A percentile compares a stretch with the other conserved stretches of the same genome.
Conservation (phyloP, 139 green algal species). For the Zygnema cylindricum region DNA sequence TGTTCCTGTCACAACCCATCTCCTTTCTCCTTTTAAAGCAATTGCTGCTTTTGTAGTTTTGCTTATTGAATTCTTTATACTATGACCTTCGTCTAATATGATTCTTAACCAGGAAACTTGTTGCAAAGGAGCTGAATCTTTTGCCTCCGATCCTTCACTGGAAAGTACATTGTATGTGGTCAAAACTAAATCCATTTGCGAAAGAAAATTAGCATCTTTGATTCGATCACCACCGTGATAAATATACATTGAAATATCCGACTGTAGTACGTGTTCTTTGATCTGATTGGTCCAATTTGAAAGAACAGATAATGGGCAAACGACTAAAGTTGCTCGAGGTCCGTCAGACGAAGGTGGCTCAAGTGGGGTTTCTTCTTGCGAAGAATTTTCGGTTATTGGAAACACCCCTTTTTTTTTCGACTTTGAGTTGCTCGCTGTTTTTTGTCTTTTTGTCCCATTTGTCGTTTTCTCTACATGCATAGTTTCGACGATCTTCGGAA, state of each 20-base stretch:
- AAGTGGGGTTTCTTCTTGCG: too few species aligned
- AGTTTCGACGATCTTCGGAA: constrained; percentile 12
- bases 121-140: constrained; percentile 23
- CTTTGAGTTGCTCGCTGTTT: not conserved
- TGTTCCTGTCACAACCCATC: constrained; percentile 89
- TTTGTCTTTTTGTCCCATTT: not conserved
- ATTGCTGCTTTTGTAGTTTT: constrained; percentile 47
- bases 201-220: constrained; percentile 40
- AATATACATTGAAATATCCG: constrained; percentile 62
- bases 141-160: too few species aligned
- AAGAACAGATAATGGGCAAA: constrained; percentile 76
- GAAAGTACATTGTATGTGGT: constrained; percentile 37
- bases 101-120: constrained; percentile 29
- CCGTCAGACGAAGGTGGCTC: too few species aligned
- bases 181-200: constrained; percentile 24
- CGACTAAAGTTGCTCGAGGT: constrained; percentile 70
- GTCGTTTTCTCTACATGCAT: not conserved
- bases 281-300: constrained; percentile 75
- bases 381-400: constrained; percentile 4
- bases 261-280: constrained; percentile 68
- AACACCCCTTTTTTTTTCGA: not conserved
- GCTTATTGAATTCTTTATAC: constrained; percentile 68
- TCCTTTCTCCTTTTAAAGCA: constrained; percentile 26
- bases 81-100: constrained; percentile 65
- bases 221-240: constrained; percentile 56